A percentile compares a stretch with the other conserved stretches of the same genome.
Evolutionary conservation across 1,284 basidiomycete species (phyloP).

Genomic region (Papiliotrema laurentii): DNA sequence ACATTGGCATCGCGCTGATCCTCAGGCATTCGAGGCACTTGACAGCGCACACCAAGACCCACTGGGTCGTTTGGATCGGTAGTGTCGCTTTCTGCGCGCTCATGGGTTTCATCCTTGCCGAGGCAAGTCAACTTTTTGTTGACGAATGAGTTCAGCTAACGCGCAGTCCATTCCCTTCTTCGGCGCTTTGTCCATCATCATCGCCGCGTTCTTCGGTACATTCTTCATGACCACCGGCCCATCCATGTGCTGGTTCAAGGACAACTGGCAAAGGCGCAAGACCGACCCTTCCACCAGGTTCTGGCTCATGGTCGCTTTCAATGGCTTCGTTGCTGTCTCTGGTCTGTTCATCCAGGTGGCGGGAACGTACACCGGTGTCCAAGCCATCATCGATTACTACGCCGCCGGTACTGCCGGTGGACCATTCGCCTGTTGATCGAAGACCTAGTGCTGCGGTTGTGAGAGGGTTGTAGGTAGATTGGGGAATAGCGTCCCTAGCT

Average conservation of each 20-base stretch:
- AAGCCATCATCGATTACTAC: constrained; percentile 13
- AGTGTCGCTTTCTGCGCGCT: constrained; percentile 6
- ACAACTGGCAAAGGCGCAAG: constrained; percentile 17
- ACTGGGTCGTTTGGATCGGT: constrained; percentile 56
- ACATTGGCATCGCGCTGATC: no score
- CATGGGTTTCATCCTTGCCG: constrained; percentile 16
- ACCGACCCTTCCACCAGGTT: constrained; percentile 9
- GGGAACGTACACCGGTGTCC: constrained; percentile 29
- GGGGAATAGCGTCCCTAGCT: no score
- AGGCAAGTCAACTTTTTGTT: neutral
- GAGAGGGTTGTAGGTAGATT: no score
- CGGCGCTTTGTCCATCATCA: constrained; percentile 18
- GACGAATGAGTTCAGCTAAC: neutral
- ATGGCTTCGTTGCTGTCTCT: constrained; percentile 22
- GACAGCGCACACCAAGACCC: constrained; percentile 56
- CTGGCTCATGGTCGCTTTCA: constrained; percentile 16
- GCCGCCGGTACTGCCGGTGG: no score
- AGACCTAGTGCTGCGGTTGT: no score
- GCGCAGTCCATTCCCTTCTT: constrained; percentile 20
- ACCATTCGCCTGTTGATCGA: no score
- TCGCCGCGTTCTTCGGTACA: constrained; percentile 23
- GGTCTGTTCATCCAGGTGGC: constrained; percentile 28
- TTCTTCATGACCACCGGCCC: constrained; percentile 9
- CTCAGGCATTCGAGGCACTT: constrained; percentile 58
- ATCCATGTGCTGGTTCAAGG: constrained; percentile 29